A percentile compares a stretch with the other conserved stretches of the same genome.
phyloP scores from a whole-genome alignment of 2,329 filamentous ascomycete species.

The Trichothecium roseum region DNA sequence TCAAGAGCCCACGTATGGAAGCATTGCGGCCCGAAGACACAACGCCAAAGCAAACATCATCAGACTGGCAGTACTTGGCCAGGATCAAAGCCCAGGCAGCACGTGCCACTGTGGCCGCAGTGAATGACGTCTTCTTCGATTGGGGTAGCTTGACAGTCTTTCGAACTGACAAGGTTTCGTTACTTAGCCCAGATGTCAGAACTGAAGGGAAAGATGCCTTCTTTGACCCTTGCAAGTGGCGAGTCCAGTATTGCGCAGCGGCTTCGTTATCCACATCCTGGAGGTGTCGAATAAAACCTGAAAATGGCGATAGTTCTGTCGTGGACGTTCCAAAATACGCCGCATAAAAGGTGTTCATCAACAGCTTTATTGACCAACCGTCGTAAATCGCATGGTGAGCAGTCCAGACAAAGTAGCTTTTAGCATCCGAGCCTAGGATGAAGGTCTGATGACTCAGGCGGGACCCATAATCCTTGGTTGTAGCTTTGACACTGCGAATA shows the following conservation, averaged over 20 bases:
- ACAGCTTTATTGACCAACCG: conserved; percentile 10
- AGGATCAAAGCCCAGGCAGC: conserved; percentile 1
- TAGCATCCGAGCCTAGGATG: neutral
- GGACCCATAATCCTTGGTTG: too few species aligned
- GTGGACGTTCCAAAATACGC: neutral
- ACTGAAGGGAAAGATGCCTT: neutral
- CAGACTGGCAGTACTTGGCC: neutral
- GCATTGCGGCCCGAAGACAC: neutral
- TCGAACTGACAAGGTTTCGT: neutral
- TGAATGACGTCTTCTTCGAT: conserved; percentile 2
- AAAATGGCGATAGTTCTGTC: neutral
- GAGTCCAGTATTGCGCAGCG: neutral
- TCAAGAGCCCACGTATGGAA: neutral
- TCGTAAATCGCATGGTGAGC: conserved; percentile 17
- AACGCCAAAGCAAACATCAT: neutral
- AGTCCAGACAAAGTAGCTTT: conserved; percentile 11
- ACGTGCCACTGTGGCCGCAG: conserved; percentile 8
- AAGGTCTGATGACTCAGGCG: too few species aligned
- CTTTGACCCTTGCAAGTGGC: neutral
- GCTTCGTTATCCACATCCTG: neutral
- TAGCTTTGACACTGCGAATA: too few species aligned
- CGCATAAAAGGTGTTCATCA: conserved; percentile 2
- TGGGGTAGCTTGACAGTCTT: neutral
- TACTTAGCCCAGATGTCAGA: neutral
- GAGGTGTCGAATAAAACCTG: neutral